A percentile compares a stretch with the other conserved stretches of the same genome.
phyloP scores from a whole-genome alignment of 768 basidiomycete species.

The Lepiota brunneoincarnata region DNA sequence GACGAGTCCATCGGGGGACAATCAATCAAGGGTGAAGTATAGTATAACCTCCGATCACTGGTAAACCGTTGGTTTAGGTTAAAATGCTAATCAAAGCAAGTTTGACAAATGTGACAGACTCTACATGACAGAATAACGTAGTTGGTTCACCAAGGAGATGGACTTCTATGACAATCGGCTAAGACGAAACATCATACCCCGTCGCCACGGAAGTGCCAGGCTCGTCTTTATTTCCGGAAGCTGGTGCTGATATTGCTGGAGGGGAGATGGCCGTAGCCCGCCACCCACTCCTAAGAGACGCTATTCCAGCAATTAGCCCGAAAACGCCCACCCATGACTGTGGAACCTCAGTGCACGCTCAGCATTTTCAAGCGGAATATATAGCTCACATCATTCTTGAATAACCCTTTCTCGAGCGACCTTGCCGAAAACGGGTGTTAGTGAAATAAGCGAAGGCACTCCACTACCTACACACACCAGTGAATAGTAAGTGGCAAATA shows the following conservation, averaged over 20 bases:
- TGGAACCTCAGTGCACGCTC: conserved; percentile 1
- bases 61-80: no score
- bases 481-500: conserved; percentile 85
- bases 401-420: conserved; percentile 67
- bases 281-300: conserved; percentile 71
- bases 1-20: no score
- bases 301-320: conserved; percentile 48
- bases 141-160: conserved; percentile 4
- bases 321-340: conserved; percentile 42
- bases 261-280: conserved; percentile 57
- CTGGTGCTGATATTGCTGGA: conserved; percentile 15
- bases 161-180: background rate
- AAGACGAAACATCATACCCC: conserved; percentile 26
- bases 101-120: background rate
- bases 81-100: background rate
- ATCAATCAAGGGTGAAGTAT: no score
- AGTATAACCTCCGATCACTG: no score
- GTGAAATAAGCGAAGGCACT: background rate
- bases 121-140: background rate
- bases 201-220: conserved; percentile 5
- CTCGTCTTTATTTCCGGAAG: conserved; percentile 21
- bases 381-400: conserved; percentile 58
- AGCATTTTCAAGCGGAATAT: background rate
- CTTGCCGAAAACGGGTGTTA: conserved; percentile 30
- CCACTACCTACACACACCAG: conserved; percentile 49